Percentiles rank a stretch among this genome's conserved stretches.
These are phyloP conservation scores for Fusarium newnesense DNA, from an alignment of 2,329 filamentous ascomycete species.

Conservation along the genomic window DNA sequence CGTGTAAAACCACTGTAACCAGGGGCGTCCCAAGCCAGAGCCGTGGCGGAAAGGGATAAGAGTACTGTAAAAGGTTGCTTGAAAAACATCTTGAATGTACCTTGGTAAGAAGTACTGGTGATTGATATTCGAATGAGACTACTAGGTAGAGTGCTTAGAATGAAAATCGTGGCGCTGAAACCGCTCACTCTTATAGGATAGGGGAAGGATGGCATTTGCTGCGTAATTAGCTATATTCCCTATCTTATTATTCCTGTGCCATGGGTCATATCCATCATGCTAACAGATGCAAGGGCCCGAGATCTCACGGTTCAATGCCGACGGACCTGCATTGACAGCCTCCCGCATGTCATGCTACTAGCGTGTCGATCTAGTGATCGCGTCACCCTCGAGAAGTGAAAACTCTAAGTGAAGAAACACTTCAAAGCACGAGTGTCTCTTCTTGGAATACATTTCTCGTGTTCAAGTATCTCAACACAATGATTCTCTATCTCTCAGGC, in stretches of 20 bases:
- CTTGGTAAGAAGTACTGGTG: not conserved
- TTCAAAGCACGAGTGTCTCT: fast-evolving
- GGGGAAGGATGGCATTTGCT: not conserved
- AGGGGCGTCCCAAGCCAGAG: constrained; percentile 46
- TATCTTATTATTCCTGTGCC: not conserved
- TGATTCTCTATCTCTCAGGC: too few relatives aligned
- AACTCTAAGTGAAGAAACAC: not conserved
- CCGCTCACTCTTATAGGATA: not conserved
- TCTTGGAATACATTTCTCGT: not conserved
- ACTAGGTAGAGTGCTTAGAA: not conserved
- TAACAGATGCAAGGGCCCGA: not conserved
- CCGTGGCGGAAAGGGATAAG: not conserved
- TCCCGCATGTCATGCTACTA: not conserved
- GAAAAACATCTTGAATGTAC: constrained; percentile 2
- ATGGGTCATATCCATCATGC: not conserved
- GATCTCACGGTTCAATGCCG: not conserved
- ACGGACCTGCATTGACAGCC: not conserved
- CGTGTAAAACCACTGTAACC: constrained; percentile 52
- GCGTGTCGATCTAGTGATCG: not conserved
- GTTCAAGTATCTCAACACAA: not conserved
- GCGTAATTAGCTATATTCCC: not conserved
- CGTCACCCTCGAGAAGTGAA: not conserved
- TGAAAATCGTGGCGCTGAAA: not conserved
- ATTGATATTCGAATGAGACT: not conserved
- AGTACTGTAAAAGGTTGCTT: not conserved